These are phyloP conservation scores for Linum lewisii DNA, from an alignment of 345 rosid species.

Conservation along the genomic window DNA sequence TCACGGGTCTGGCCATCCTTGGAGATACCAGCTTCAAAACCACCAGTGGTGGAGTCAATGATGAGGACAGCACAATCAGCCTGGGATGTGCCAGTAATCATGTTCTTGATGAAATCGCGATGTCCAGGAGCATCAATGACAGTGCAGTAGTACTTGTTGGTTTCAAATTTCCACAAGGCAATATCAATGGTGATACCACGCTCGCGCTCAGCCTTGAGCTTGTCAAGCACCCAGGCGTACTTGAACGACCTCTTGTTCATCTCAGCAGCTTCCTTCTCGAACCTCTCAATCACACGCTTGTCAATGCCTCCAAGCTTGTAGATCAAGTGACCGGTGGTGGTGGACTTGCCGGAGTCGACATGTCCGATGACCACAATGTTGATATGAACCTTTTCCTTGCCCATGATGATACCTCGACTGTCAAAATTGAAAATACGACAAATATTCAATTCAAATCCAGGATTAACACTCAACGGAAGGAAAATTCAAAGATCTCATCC, in stretches of 20 bases:
- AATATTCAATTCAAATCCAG: not conserved
- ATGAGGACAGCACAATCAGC: slow-evolving; percentile 8
- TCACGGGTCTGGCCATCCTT: slow-evolving; percentile 14
- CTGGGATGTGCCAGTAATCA: slow-evolving; percentile 6
- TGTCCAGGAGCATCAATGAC: slow-evolving; percentile 8
- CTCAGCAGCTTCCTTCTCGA: not conserved
- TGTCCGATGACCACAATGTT: not conserved
- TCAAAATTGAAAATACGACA: not conserved
- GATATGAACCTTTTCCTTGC: not conserved
- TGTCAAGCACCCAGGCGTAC: not conserved
- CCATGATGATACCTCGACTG: not conserved
- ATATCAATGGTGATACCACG: slow-evolving; percentile 8
- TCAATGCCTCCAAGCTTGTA: not conserved
- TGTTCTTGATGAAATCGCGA: slow-evolving; percentile 6
- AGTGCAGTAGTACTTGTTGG: slow-evolving; percentile 8
- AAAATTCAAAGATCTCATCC: not conserved
- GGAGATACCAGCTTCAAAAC: slow-evolving; percentile 6
- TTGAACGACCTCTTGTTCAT: not conserved
- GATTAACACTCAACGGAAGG: not conserved
- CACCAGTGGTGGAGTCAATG: slow-evolving; percentile 8
- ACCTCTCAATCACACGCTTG: slow-evolving; percentile 1
- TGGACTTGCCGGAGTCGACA: not conserved
- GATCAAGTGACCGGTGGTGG: not conserved
- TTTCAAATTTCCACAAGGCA: slow-evolving; percentile 7
- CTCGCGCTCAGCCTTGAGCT: slow-evolving; percentile 1